Percentiles rank a stretch among this genome's conserved stretches.
Conservation (phyloP, 495 filamentous ascomycete species). For the Durotheca rogersii region DNA sequence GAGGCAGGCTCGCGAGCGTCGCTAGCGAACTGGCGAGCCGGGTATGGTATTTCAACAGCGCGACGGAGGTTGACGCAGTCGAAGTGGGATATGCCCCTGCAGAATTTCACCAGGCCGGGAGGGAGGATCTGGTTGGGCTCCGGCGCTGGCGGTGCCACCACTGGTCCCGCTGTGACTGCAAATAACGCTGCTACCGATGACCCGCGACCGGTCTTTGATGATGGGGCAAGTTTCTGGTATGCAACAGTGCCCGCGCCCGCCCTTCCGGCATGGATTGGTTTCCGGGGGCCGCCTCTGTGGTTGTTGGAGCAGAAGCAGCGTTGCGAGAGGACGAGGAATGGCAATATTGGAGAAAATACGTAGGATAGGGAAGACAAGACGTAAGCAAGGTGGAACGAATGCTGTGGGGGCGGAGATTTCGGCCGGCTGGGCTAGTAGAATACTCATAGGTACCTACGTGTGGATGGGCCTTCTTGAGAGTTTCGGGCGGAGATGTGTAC, state of each 20-base stretch:
- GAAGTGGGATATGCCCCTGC: constrained; percentile 11
- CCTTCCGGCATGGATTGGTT: not conserved
- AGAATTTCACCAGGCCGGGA: constrained; percentile 27
- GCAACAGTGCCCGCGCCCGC: not conserved
- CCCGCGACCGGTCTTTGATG: not conserved
- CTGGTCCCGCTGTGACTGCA: not conserved
- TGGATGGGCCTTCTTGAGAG: no score
- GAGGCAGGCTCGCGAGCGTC: no score
- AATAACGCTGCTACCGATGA: not conserved
- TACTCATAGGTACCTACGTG: no score
- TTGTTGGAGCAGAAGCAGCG: not conserved
- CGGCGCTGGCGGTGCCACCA: constrained; percentile 8
- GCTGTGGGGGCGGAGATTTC: no score
- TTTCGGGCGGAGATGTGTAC: no score
- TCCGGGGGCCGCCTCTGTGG: not conserved
- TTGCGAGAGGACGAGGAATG: not conserved
- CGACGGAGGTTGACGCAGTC: constrained; percentile 6
- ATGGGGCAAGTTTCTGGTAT: not conserved
- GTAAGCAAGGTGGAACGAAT: no score
- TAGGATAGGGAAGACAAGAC: not conserved
- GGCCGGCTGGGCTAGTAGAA: no score
- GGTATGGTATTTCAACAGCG: not conserved
- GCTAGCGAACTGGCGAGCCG: constrained; percentile 5
- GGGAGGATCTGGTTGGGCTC: constrained; percentile 29
- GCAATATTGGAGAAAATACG: not conserved